These are phyloP conservation scores for Kodamaea arcana DNA, from an alignment of 1,139 yeast species.

Conservation along the genomic window DNA sequence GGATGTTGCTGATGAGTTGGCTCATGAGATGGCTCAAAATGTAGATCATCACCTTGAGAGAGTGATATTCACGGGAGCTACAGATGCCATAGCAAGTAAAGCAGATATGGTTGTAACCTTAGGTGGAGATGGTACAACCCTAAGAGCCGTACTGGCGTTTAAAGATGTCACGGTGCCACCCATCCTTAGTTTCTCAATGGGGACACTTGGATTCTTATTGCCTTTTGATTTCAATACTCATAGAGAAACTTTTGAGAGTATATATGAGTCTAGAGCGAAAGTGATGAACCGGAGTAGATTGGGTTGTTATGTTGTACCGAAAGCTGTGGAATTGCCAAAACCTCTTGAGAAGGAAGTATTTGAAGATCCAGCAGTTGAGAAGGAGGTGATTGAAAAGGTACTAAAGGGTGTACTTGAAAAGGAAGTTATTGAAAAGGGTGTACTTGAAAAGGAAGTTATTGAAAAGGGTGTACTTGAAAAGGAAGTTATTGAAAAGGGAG, in stretches of 20 bases:
- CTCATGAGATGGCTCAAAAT: constrained; percentile 31
- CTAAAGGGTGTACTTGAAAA: no score
- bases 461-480: constrained; percentile 2
- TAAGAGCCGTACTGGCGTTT: constrained; percentile 66
- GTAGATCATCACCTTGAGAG: not conserved
- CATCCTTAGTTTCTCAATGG: constrained; percentile 81
- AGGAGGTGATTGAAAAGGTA: no score
- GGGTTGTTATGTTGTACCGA: constrained; percentile 58
- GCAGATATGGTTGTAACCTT: constrained; percentile 77
- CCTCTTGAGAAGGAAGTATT: not conserved
- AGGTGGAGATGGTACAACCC: constrained; percentile 95
- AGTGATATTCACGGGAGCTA: constrained; percentile 54
- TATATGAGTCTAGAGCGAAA: constrained; percentile 62
- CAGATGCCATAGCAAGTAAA: constrained; percentile 49
- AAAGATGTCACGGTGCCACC: constrained; percentile 78
- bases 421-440: not conserved
- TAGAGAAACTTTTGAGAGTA: constrained; percentile 57
- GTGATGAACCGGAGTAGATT: constrained; percentile 75
- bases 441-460: not conserved
- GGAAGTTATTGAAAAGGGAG: not conserved
- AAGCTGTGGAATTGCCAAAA: constrained; percentile 1
- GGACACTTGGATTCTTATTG: constrained; percentile 83
- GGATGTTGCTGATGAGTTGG: constrained; percentile 71
- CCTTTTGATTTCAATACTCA: constrained; percentile 77
- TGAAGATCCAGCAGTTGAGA: no score